Evolutionary conservation across 768 basidiomycete genomes (phyloP).

Genomic region (Lentinula lateritia): DNA sequence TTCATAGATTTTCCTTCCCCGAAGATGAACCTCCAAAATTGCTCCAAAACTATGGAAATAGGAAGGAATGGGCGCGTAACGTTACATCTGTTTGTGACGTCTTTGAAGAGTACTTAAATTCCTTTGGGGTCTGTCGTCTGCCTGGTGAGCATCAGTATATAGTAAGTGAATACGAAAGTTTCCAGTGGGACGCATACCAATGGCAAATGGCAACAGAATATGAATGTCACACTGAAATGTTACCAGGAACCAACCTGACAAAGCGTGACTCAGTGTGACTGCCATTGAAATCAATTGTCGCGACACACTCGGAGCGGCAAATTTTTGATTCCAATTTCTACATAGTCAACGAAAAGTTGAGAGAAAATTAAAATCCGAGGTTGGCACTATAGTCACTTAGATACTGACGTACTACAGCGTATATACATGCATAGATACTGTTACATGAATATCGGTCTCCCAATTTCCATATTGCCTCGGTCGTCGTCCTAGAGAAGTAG

Average conservation of each 20-base stretch:
- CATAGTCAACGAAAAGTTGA: not conserved
- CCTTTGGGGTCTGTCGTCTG: not conserved
- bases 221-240: not conserved
- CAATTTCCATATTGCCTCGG: too few relatives aligned
- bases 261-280: too few relatives aligned
- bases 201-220: not conserved
- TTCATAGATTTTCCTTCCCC: conserved; percentile 1
- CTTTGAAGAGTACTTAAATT: not conserved
- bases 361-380: not conserved
- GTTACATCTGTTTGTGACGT: not conserved
- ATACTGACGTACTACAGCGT: not conserved
- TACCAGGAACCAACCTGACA: not conserved
- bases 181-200: not conserved
- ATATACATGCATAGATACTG: too few relatives aligned
- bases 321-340: not conserved
- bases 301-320: not conserved
- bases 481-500: too few relatives aligned
- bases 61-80: not conserved
- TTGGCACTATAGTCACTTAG: not conserved
- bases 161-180: not conserved
- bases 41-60: not conserved
- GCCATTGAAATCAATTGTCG: not conserved
- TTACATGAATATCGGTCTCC: not conserved
- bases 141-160: not conserved
- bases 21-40: not conserved